Percentiles rank a stretch among this genome's conserved stretches.
phyloP scores from a whole-genome alignment of 108 stramenopile species.

The Discostella stelligeroides region DNA sequence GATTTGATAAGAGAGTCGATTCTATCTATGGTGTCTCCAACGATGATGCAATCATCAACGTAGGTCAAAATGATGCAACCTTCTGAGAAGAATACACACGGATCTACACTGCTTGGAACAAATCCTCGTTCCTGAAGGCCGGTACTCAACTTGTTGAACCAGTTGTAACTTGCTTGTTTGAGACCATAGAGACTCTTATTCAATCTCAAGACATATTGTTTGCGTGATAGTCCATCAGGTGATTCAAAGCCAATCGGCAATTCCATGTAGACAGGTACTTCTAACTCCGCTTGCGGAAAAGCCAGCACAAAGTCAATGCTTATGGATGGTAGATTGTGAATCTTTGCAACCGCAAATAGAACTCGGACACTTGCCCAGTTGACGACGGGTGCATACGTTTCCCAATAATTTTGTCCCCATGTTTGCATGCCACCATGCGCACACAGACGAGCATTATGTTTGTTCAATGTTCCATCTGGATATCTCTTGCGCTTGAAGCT shows the following conservation, averaged over 20 bases:
- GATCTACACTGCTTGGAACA: constrained; percentile 12
- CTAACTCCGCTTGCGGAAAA: constrained; percentile 41
- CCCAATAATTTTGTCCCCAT: constrained; percentile 54
- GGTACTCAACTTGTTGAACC: constrained; percentile 15
- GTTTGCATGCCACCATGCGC: constrained; percentile 41
- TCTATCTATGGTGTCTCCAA: not conserved
- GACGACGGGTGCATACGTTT: constrained; percentile 54
- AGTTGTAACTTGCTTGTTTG: constrained; percentile 29
- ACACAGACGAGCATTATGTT: constrained; percentile 31
- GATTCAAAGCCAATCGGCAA: constrained; percentile 16
- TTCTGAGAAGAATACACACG: constrained; percentile 15
- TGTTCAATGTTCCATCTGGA: constrained; percentile 22
- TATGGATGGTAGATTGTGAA: constrained; percentile 15
- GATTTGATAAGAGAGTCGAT: constrained; percentile 4
- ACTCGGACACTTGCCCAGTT: constrained; percentile 28
- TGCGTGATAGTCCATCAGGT: not conserved
- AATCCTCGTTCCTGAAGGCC: constrained; percentile 17
- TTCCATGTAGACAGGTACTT: constrained; percentile 38
- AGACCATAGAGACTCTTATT: constrained; percentile 26
- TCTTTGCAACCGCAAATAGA: constrained; percentile 9
- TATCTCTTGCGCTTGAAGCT: constrained; percentile 18
- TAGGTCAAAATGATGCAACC: constrained; percentile 23
- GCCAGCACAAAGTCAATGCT: constrained; percentile 41
- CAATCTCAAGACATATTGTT: not conserved
- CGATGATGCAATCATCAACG: constrained; percentile 32